Evolutionary conservation across 768 basidiomycete genomes (phyloP).

Genomic region (Serendipita sp.): DNA sequence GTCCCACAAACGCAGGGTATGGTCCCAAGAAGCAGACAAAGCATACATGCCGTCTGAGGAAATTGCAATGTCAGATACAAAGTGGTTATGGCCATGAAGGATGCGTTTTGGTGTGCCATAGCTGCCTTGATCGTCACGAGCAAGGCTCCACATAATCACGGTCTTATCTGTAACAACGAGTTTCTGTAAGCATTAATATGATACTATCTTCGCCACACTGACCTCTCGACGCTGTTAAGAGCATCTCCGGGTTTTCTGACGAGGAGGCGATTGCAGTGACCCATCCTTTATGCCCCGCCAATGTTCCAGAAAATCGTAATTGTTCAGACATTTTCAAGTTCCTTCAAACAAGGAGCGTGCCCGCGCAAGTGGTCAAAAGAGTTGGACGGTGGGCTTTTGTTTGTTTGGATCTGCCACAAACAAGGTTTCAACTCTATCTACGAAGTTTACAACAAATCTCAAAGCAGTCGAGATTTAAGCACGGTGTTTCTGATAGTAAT

Average conservation of each 20-base stretch:
- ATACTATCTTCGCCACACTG: constrained; percentile 16
- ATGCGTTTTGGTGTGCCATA: constrained; percentile 97
- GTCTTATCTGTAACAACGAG: constrained; percentile 67
- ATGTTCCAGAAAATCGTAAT: constrained; percentile 79
- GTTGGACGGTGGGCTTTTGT: not conserved
- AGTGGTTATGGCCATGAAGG: constrained; percentile 97
- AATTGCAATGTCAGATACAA: constrained; percentile 96
- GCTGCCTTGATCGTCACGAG: constrained; percentile 67
- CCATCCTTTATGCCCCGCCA: constrained; percentile 92
- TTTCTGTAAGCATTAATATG: constrained; percentile 11
- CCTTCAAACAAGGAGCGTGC: not conserved
- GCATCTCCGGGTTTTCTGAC: constrained; percentile 98
- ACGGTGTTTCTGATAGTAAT: constrained; percentile 86
- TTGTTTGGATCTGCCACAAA: not conserved
- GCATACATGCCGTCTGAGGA: constrained; percentile 99
- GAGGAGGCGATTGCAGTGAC: constrained; percentile 97
- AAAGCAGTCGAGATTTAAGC: constrained; percentile 7
- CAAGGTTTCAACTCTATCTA: constrained; percentile 1
- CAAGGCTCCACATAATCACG: constrained; percentile 98
- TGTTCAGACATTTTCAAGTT: constrained; percentile 50
- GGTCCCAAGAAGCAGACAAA: constrained; percentile 98
- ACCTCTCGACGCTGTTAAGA: constrained; percentile 97
- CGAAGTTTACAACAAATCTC: not conserved
- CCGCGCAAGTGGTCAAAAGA: not conserved
- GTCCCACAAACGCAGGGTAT: constrained; percentile 99